Conservation (phyloP, 2,329 filamentous ascomycete genomes). For the Byssothecium circinans region DNA sequence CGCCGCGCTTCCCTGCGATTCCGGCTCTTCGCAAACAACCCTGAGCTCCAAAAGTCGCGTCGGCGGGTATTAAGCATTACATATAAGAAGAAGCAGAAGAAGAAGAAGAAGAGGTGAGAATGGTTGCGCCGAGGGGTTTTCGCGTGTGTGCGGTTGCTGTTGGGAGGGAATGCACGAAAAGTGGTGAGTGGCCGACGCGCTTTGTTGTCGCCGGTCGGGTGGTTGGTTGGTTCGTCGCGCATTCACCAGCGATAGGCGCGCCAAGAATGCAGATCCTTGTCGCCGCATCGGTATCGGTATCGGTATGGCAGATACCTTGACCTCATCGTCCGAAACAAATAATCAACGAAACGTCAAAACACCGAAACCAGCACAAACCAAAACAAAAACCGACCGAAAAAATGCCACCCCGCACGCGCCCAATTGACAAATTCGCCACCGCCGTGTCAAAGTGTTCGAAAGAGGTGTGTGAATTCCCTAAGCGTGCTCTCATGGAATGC, state of each 20-base stretch:
- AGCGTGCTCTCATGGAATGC: no score
- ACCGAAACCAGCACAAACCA: not conserved
- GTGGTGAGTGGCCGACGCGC: no score
- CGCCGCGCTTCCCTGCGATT: slow-evolving; percentile 13
- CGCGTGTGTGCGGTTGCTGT: no score
- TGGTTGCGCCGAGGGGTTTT: not conserved
- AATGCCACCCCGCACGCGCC: slow-evolving; percentile 53
- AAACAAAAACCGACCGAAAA: no score
- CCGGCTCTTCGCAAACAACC: slow-evolving; percentile 6
- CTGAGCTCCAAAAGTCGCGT: no score
- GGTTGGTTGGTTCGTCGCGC: slow-evolving; percentile 21
- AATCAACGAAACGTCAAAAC: slow-evolving; percentile 2
- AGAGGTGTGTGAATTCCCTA: no score
- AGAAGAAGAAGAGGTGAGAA: slow-evolving; percentile 5
- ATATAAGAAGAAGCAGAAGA: slow-evolving; percentile 15
- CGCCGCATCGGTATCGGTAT: no score
- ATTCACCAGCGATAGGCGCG: slow-evolving; percentile 11
- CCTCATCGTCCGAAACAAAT: slow-evolving; percentile 12
- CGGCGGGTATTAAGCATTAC: slow-evolving; percentile 30
- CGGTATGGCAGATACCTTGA: no score
- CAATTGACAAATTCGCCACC: slow-evolving; percentile 69
- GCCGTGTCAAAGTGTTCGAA: slow-evolving; percentile 66
- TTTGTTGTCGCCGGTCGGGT: no score
- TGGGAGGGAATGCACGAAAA: no score
- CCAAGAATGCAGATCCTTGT: slow-evolving; percentile 22